Percentiles rank a stretch among this genome's conserved stretches.
phyloP scores from a whole-genome alignment of 345 rosid species.

The Citrus mangshanensis region DNA sequence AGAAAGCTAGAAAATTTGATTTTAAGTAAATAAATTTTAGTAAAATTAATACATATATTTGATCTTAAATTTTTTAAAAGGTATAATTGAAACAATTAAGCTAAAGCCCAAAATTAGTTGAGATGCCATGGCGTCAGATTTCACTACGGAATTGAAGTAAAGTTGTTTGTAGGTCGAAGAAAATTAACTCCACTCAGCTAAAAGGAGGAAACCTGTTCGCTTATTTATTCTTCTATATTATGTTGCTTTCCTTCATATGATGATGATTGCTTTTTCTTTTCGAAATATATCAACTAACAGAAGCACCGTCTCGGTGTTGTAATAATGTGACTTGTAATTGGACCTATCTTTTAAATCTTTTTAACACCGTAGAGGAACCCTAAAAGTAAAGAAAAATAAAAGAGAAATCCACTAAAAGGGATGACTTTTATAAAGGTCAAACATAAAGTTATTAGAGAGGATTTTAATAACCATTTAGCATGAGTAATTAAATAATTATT shows the following conservation, averaged over 20 bases:
- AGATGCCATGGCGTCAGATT: background rate
- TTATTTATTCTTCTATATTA: background rate
- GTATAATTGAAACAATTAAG: too few species aligned
- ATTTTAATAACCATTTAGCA: background rate
- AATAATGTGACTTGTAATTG: slow-evolving; percentile 4
- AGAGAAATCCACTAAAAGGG: slow-evolving; percentile 10
- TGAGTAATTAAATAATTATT: background rate
- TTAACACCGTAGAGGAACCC: background rate
- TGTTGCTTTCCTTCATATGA: background rate
- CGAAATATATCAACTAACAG: too few species aligned
- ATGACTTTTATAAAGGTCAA: slow-evolving; percentile 20
- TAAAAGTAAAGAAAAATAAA: background rate
- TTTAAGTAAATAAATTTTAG: too few species aligned
- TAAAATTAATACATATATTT: too few species aligned
- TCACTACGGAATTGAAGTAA: background rate
- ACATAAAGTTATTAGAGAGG: slow-evolving; percentile 9
- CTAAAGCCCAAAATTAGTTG: too few species aligned
- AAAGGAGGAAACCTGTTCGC: slow-evolving; percentile 25
- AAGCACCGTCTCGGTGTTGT: background rate
- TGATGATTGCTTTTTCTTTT: too few species aligned
- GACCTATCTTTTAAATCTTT: background rate
- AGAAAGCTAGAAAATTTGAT: too few species aligned
- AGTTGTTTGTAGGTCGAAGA: background rate
- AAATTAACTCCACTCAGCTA: slow-evolving; percentile 3
- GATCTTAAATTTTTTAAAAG: too few species aligned